Base-by-base conservation (phyloP, 208 protist species). In the Phytomonas serpens region DNA sequence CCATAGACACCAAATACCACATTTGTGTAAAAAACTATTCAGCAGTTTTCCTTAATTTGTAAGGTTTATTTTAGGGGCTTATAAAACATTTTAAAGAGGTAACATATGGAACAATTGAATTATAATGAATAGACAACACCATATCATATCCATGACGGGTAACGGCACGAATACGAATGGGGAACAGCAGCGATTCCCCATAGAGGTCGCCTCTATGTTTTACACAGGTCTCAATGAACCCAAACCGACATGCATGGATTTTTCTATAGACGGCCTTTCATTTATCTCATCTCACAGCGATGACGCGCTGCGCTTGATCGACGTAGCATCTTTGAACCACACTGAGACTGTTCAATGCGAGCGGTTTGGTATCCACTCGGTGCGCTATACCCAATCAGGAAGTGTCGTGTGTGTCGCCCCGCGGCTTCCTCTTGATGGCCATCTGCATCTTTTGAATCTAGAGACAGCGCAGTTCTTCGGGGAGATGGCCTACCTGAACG, bases 391-490 rank as follows among this genome's bases (percentile, higher is more conserved):
- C 23, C 86, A 92, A 61, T 88, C 86, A 27, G 81, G 61, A 61
- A 67, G 75, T 13, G 83, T 92, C 13, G 77, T 89, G 4, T 90
- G 82, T 64, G 81, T 95, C 1, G 81, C 83, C 3, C 88, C 90
- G 19, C 86, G 88, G 31, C 80, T 84, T 51, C 77, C 77, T 61
- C 71, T 85, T 5, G 90, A 95, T 57, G 90, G 90, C 33, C 87
- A 95, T 67, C 71, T 95, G 71, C 87, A 95, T 73, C 76, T 95
- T 3, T 69, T 93, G 2, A 92, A 90, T 69, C 76, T 84, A 31
- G 85, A 84, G 61, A 85, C 86, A 9, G 85, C 84, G 29, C 80
- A 89, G 71, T 78, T 95, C 64, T 83, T 88, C 40, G 68, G 76
- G 37, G 79, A 79, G 61, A 79, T 93, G 77, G 83, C 86, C 13